Percentiles rank a stretch among this genome's conserved stretches.
Evolutionary conservation across 371 early-diverging fungal species (phyloP).

Genomic region (Mortierella sp.): DNA sequence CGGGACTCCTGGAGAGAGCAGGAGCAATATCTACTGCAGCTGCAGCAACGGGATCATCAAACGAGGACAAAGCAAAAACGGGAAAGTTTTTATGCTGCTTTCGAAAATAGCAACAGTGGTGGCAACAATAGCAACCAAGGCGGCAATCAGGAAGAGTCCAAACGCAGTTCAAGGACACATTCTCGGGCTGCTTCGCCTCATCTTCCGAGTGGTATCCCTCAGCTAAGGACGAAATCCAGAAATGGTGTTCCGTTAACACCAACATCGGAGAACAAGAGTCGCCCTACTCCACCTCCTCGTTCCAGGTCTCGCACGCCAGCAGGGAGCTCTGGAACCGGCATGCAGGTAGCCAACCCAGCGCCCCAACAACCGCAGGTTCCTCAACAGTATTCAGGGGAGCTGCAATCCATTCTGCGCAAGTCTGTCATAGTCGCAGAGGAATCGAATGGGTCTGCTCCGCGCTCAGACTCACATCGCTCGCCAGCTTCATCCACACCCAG

Average conservation of each 20-base stretch:
- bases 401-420: constrained; percentile 38
- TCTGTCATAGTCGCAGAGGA: constrained; percentile 22
- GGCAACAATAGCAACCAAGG: constrained; percentile 1
- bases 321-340: constrained; percentile 14
- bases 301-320: constrained; percentile 49
- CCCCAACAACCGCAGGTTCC: constrained; percentile 41
- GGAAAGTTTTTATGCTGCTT: constrained; percentile 44
- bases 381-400: constrained; percentile 39
- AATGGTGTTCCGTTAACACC: constrained; percentile 37
- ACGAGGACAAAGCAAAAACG: constrained; percentile 31
- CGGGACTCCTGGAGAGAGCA: constrained; percentile 52
- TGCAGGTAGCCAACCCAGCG: background rate
- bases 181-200: constrained; percentile 46
- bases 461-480: constrained; percentile 23
- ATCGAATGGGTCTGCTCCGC: background rate
- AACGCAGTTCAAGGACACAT: constrained; percentile 11
- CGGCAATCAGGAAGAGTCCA: constrained; percentile 23
- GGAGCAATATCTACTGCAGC: constrained; percentile 42
- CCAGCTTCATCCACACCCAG: constrained; percentile 30
- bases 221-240: constrained; percentile 46
- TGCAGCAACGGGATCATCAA: constrained; percentile 50
- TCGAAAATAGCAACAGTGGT: constrained; percentile 20
- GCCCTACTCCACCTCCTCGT: constrained; percentile 46
- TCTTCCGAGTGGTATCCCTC: constrained; percentile 45
- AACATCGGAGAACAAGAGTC: constrained; percentile 32